Percentiles rank a stretch among this genome's conserved stretches.
Conservation (phyloP, 257 asterid genomes). For the Nicotiana paniculata region DNA sequence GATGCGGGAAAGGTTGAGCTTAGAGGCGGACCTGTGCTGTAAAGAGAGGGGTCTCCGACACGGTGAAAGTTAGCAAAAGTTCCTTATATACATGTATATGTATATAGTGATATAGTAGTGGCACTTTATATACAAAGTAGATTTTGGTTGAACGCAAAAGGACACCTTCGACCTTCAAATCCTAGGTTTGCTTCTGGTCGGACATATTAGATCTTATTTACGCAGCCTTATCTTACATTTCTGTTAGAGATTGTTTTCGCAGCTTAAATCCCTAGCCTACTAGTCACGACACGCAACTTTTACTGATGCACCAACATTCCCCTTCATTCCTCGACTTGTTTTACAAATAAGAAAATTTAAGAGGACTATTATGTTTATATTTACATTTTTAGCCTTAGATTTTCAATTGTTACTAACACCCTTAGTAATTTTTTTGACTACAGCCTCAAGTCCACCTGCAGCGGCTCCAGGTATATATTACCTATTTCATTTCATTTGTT, state of each 20-base stretch:
- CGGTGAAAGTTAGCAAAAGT: too few species aligned
- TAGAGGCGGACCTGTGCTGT: too few species aligned
- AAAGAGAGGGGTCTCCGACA: too few species aligned
- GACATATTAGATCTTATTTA: background rate
- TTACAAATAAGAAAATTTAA: background rate
- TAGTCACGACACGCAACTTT: background rate
- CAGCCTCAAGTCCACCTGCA: conserved; percentile 24
- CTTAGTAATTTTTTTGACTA: background rate
- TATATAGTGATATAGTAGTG: too few species aligned
- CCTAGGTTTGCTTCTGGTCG: background rate
- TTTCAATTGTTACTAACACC: background rate
- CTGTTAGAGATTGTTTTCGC: background rate
- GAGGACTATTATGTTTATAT: too few species aligned
- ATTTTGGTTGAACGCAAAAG: too few species aligned
- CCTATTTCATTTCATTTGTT: background rate
- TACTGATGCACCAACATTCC: background rate
- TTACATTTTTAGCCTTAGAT: background rate
- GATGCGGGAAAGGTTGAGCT: background rate
- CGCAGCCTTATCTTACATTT: background rate
- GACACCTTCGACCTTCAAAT: too few species aligned
- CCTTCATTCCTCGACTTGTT: background rate
- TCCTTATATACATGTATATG: too few species aligned
- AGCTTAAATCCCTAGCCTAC: background rate
- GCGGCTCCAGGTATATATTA: conserved; percentile 31
- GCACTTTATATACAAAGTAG: too few species aligned